phyloP scores from a whole-genome alignment of 1,284 basidiomycete genomes.

The Xerocomus amazonicus region DNA sequence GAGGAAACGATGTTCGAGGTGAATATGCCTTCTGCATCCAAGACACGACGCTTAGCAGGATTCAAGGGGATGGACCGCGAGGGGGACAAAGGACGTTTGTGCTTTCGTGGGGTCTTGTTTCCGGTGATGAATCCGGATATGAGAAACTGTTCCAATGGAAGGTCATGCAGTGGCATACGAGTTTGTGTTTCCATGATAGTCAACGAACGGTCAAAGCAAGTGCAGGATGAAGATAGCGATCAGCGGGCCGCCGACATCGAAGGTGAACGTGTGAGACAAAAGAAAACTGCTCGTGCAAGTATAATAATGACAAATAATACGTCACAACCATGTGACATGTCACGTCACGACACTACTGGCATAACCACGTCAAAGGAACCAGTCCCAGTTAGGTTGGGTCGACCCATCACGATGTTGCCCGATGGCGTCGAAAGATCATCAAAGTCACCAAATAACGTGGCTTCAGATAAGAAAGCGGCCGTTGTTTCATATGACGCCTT shows the following conservation, averaged over 20 bases:
- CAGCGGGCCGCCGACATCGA: conserved; percentile 30
- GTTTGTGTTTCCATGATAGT: conserved; percentile 33
- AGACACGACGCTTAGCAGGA: conserved; percentile 67
- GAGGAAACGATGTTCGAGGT: conserved; percentile 21
- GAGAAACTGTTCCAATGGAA: conserved; percentile 55
- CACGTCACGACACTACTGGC: conserved; percentile 35
- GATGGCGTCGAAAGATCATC: conserved; percentile 89
- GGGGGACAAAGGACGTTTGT: conserved; percentile 55
- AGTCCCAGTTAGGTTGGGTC: conserved; percentile 81
- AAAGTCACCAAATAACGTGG: conserved; percentile 91
- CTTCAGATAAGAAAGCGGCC: conserved; percentile 92
- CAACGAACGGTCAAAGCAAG: conserved; percentile 9
- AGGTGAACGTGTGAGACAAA: conserved; percentile 10
- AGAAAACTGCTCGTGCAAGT: conserved; percentile 16
- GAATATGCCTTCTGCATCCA: conserved; percentile 51
- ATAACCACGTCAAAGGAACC: conserved; percentile 84
- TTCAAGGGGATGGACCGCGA: conserved; percentile 45
- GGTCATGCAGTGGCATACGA: conserved; percentile 49
- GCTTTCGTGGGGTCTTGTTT: conserved; percentile 24
- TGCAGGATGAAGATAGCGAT: conserved; percentile 19
- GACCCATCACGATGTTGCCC: conserved; percentile 88
- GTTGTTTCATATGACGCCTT: conserved; percentile 99
- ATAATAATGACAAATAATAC: conserved; percentile 28
- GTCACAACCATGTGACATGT: conserved; percentile 16
- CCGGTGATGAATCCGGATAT: conserved; percentile 26